Conservation (phyloP, 192 early-diverging fungal species). For the Cladochytrium replicatum region DNA sequence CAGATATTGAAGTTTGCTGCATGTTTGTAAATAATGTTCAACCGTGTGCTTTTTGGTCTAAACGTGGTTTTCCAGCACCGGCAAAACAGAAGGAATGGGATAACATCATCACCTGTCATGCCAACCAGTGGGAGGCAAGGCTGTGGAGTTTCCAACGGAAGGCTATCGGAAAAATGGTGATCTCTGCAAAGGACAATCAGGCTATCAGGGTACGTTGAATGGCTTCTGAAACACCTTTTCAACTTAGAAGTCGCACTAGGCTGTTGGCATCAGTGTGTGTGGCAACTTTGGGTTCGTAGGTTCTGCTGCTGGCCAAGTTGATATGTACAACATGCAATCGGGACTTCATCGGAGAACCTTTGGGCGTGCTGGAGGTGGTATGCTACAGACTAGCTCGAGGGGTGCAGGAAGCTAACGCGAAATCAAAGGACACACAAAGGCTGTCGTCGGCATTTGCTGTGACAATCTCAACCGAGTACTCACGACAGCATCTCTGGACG, state of each 20-base stretch:
- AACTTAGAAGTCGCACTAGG: conserved; percentile 20
- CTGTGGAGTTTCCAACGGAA: conserved; percentile 78
- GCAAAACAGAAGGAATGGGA: conserved; percentile 77
- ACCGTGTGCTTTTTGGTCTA: not conserved
- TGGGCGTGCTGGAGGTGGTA: conserved; percentile 27
- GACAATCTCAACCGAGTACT: conserved; percentile 64
- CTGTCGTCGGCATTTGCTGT: conserved; percentile 67
- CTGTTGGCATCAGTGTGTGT: conserved; percentile 69
- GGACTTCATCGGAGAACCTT: conserved; percentile 68
- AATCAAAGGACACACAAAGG: conserved; percentile 61
- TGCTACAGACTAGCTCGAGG: not conserved
- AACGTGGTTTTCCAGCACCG: conserved; percentile 20
- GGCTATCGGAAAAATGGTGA: conserved; percentile 57
- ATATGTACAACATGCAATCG: conserved; percentile 95
- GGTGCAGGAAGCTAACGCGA: not conserved
- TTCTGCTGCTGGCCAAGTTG: conserved; percentile 60
- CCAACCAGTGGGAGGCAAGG: conserved; percentile 57
- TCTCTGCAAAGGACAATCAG: conserved; percentile 53
- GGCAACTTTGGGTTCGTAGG: conserved; percentile 94
- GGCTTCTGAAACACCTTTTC: conserved; percentile 14
- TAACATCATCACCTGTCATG: conserved; percentile 81
- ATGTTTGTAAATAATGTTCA: conserved; percentile 29
- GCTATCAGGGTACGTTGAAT: conserved; percentile 38
- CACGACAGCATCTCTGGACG: conserved; percentile 73
- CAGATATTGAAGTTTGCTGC: conserved; percentile 64